These are phyloP conservation scores for Rhodotorula taiwanensis DNA, from an alignment of 768 basidiomycete genomes.

Conservation along the genomic window DNA sequence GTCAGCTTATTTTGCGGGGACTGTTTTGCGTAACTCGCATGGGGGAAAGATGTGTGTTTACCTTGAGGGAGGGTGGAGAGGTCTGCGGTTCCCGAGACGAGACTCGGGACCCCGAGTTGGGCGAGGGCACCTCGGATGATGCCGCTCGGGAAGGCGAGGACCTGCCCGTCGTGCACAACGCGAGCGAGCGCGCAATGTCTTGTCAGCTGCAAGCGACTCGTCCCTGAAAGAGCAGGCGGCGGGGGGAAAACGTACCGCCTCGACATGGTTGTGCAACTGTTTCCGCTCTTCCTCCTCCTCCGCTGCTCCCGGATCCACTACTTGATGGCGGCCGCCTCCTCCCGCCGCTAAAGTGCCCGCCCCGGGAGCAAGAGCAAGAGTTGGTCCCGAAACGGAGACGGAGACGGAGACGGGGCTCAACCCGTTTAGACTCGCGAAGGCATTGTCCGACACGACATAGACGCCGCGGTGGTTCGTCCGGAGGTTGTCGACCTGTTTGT, in stretches of 20 bases:
- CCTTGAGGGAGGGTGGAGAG: conserved; percentile 26
- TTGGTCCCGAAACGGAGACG: background rate
- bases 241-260: conserved; percentile 6
- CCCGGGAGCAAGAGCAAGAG: background rate
- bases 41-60: too few relatives aligned
- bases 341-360: too few relatives aligned
- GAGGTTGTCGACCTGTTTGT: conserved; percentile 42
- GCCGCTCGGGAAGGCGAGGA: conserved; percentile 30
- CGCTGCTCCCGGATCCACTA: background rate
- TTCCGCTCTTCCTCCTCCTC: background rate
- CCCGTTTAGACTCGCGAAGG: conserved; percentile 21
- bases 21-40: too few relatives aligned
- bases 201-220: too few relatives aligned
- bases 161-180: background rate
- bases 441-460: conserved; percentile 38
- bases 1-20: too few relatives aligned
- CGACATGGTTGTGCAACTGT: conserved; percentile 6
- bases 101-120: conserved; percentile 27
- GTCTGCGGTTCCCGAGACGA: conserved; percentile 25
- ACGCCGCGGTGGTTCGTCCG: conserved; percentile 41
- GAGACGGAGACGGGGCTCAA: conserved; percentile 8
- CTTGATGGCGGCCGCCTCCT: too few relatives aligned
- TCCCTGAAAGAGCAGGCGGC: background rate
- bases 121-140: conserved; percentile 36
- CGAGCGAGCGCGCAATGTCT: background rate